Percentiles rank a stretch among this genome's conserved stretches.
phyloP scores from a whole-genome alignment of 495 filamentous ascomycete species.

The Aspergillus avenaceus region DNA sequence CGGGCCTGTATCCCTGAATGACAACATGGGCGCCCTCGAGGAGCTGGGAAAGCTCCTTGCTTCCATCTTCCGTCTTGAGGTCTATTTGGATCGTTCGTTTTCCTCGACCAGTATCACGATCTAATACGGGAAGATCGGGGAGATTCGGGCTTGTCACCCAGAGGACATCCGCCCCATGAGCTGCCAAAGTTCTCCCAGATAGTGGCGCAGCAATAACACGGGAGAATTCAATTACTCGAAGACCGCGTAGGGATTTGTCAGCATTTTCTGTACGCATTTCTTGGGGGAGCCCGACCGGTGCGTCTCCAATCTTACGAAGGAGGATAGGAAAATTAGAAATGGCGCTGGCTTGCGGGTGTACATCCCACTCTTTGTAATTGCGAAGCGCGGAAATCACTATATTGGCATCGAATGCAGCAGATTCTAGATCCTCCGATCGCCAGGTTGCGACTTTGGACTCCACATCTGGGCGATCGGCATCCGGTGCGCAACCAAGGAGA shows the following conservation, averaged over 20 bases:
- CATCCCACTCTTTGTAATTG: constrained; percentile 38
- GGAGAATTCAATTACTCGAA: constrained; percentile 55
- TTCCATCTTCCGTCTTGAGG: constrained; percentile 39
- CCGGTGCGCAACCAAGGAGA: constrained; percentile 26
- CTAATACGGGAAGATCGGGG: constrained; percentile 61
- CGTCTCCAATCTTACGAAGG: constrained; percentile 23
- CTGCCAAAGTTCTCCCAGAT: constrained; percentile 53
- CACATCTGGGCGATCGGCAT: constrained; percentile 29
- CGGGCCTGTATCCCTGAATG: constrained; percentile 56
- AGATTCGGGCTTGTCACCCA: constrained; percentile 59
- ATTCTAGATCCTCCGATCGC: constrained; percentile 36
- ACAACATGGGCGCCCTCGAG: constrained; percentile 44
- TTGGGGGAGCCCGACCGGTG: constrained; percentile 10
- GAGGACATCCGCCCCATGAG: constrained; percentile 56
- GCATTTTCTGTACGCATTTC: constrained; percentile 3
- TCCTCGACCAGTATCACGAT: constrained; percentile 62
- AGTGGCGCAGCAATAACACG: constrained; percentile 49
- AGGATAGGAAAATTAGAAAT: constrained; percentile 36
- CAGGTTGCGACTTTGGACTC: constrained; percentile 22
- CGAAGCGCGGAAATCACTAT: constrained; percentile 37
- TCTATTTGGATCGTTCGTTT: constrained; percentile 51
- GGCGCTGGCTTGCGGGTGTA: constrained; percentile 30
- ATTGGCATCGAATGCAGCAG: constrained; percentile 17
- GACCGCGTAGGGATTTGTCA: constrained; percentile 17
- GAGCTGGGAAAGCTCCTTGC: constrained; percentile 41